Base-by-base conservation (phyloP, 2,329 filamentous ascomycete species). In the Rhinocladiella similis region DNA sequence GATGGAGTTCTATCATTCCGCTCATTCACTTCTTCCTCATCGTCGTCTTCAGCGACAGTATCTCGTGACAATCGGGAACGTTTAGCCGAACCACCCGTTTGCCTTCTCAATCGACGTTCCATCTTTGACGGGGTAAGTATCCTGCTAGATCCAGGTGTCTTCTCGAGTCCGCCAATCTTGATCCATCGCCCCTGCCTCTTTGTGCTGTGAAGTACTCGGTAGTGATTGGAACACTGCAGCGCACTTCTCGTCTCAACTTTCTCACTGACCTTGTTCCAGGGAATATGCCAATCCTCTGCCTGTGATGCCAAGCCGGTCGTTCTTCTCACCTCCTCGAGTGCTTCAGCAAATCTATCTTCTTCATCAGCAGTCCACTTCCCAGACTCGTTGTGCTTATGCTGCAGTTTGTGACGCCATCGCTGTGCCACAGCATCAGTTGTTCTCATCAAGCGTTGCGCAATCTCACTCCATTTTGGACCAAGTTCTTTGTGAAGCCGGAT, bases 341-440 rank as follows among this genome's bases (percentile, higher is more conserved):
- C 57, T 5, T 60, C 54, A 36, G 66, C 57, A n/a, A 76, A 65
- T 7, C 52, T 48, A 3, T 39, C 47, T 4, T 67, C 48, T 56
- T 76, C 75, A 1, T 68, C 63, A n/a, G 63, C 64, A 2, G 64
- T 67, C 75, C 75, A 77, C 14, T 66, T 50, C 1, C 75, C 75
- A 14, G 49, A 56, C 5, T 67, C 69, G 67, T 71, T 70, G 6
- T 68, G 57, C 3, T 70, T 68, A 55, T 74, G 69, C 54, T 73
- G 66, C 4, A 77, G 67, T 41, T 67, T 68, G 52, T 76, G 75
- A 50, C 73, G 72, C 73, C 74, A 77, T 35, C 74, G 64, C 57
- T 76, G 74, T 4, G 69, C 69, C 18, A 76, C 73, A 56, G 75
- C 72, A 52, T 77, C 74, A 20, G 69, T 66, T 13, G 67, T 73